Percentiles rank a stretch among this genome's conserved stretches.
These are phyloP conservation scores for Chimonanthus salicifolius DNA, from an alignment of 164 flowering plant genomes.

Conservation along the genomic window DNA sequence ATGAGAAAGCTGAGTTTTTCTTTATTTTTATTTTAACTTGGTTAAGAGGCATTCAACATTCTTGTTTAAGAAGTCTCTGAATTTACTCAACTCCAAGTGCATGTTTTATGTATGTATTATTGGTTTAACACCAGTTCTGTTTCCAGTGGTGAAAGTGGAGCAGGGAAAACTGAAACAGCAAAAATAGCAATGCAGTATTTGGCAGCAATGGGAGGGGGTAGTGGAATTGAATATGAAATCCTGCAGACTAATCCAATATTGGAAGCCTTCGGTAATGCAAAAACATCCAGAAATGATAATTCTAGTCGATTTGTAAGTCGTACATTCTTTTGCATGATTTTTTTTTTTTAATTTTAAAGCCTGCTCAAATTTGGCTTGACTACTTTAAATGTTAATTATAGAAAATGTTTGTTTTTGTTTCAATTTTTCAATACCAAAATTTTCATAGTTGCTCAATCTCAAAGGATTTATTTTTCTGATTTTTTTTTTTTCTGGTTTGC, in stretches of 20 bases:
- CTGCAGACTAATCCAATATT: constrained; percentile 95
- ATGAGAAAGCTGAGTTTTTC: too few relatives aligned
- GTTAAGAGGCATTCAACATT: too few relatives aligned
- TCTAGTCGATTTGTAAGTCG: constrained; percentile 97
- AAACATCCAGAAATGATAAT: constrained; percentile 92
- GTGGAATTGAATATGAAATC: constrained; percentile 93
- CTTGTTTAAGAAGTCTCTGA: too few relatives aligned
- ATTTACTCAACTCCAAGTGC: background rate
- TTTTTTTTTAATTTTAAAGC: background rate
- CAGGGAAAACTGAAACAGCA: constrained; percentile 99
- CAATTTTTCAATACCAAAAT: too few relatives aligned
- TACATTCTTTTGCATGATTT: background rate
- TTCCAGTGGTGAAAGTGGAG: constrained; percentile 98
- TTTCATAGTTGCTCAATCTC: too few relatives aligned
- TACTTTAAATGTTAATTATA: too few relatives aligned
- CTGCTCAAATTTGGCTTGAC: too few relatives aligned
- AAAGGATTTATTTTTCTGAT: too few relatives aligned
- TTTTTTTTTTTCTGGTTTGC: too few relatives aligned
- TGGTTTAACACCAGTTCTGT: background rate
- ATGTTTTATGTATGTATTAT: background rate
- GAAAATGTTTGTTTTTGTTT: too few relatives aligned
- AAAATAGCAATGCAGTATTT: constrained; percentile 98
- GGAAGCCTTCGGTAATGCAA: constrained; percentile 99
- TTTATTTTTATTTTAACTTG: too few relatives aligned
- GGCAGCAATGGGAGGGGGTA: constrained; percentile 98